Evolutionary conservation across 2,329 filamentous ascomycete species (phyloP), one percentile per base, ranked within the genome.

Genomic region (Aureobasidium sp.): DNA sequence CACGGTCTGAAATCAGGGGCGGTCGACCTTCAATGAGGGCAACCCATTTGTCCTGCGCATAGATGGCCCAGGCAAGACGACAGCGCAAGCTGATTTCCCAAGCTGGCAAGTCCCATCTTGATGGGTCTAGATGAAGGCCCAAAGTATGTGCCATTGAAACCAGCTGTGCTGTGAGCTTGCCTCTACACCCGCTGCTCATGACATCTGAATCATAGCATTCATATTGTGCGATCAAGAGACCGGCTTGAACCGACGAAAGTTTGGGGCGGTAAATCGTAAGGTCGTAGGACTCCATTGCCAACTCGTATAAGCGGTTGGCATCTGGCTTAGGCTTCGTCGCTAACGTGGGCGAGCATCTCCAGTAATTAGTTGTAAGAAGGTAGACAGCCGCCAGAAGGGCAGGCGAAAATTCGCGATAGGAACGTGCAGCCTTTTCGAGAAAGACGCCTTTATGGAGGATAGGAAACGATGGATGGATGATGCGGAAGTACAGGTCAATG

Each of bases 401-500:
- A 1, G 83, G 82, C 0, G 83, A 82, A 64, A 86, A 82, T 65
- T 85, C 81, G 42, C 78, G 76, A 65, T 83, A 81, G 0, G 81
- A 82, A 11, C 80, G 75, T 32, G 77, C 76, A 66, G 86, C 85
- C 68, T 86, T 86, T 67, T 85, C 83, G 41, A 85, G 74, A 63
- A 84, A 86, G 13, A 85, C 82, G 36, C 79, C 80, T 68, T 86
- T 86, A 67, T 86, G 82, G 3, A 85, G 69, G 50, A 85, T 79
- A 1, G 83, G 83, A 66, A 82, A 84, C 62, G 77, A 79, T 0
- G 83, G 83, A 65, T 85, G 83, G 9, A 85, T 78, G 42, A 84
- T 81, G 30, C 81, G 76, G 66, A 92, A 93, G 76, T 90, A 93
- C 11, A 92, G 76, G 66, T 88, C 84, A 59, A 93, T 82, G 55